Base-by-base conservation (phyloP, 2,329 filamentous ascomycete genomes). In the Trichoderma endophyticum region DNA sequence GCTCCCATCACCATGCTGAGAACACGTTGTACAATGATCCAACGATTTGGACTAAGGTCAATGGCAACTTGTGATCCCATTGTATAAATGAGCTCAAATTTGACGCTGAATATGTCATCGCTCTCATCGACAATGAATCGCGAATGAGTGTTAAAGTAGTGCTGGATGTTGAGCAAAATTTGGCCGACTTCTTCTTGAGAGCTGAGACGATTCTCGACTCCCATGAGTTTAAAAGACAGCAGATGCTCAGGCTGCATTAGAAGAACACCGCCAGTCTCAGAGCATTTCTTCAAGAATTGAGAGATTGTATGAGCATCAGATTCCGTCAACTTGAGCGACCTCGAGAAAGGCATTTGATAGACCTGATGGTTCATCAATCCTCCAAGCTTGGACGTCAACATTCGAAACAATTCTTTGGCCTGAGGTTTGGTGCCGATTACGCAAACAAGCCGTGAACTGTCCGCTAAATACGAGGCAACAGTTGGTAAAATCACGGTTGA, bases 401-500 rank as follows among this genome's bases (percentile, higher is more conserved):
- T 78, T 18, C 77, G 64, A 7, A 57, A 11, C 83, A 91, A 91
- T 74, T 93, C 90, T 15, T 83, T 84, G 0, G 87, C 85, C 43
- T 92, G 85, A 0, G 91, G 84, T 73, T 90, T 91, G 0, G 86
- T 84, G 0, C 92, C 88, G 1, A 93, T 78, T 0, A 92, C 84
- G 3, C 90, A 81, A 0, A 88, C 86, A 0, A 93, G 80, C 4
- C 79, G 83, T 0, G 78, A 76, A 0, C 82, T 81, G 61, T 92
- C 30, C n/a, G 0, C 88, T 87, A 0, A 92, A 77, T 0, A 82
- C 0, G 86, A 80, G 0, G 87, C 87, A 0, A 91, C 86, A 48
- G 92, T 89, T 0, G 91, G 91, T 0, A 91, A 84, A 63, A 94
- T 93, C 1, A 92, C 87, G 0, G 90, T 91, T 0, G 89, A 89